These are phyloP conservation scores for Thalassia testudinum DNA, from an alignment of 116 monocot genomes.

Conservation along the genomic window DNA sequence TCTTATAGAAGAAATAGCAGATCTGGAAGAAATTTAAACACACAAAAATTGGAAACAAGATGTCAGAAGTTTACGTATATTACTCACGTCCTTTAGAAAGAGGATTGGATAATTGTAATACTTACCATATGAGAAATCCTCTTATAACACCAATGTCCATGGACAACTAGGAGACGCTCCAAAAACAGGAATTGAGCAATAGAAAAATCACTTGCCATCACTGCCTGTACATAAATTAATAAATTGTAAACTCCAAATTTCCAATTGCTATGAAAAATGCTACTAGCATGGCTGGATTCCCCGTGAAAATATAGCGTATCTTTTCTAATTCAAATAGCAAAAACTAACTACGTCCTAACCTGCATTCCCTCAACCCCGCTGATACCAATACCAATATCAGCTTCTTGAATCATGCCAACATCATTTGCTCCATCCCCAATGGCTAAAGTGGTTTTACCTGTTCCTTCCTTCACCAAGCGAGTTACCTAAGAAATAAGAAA, in stretches of 20 bases:
- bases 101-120: background rate
- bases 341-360: conserved; percentile 10
- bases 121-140: conserved; percentile 77
- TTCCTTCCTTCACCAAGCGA: conserved; percentile 61
- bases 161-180: conserved; percentile 67
- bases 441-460: conserved; percentile 49
- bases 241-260: background rate
- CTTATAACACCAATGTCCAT: conserved; percentile 93
- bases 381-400: conserved; percentile 67
- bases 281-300: background rate
- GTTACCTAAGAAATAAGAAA: conserved; percentile 25
- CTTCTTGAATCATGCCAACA: conserved; percentile 80
- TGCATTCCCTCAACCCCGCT: conserved; percentile 79
- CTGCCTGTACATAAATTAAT: conserved; percentile 19
- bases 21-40: conserved; percentile 20
- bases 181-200: conserved; percentile 50
- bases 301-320: too few relatives aligned
- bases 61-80: background rate
- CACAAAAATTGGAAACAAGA: background rate
- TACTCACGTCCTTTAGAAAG: background rate
- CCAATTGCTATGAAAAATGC: background rate
- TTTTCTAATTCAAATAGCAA: too few relatives aligned
- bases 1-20: conserved; percentile 86
- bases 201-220: conserved; percentile 70
- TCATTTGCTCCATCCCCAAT: conserved; percentile 85